Evolutionary conservation across 2,329 filamentous ascomycete species (phyloP), one percentile per base, ranked within the genome.

Genomic region (Colletotrichum shisoi): DNA sequence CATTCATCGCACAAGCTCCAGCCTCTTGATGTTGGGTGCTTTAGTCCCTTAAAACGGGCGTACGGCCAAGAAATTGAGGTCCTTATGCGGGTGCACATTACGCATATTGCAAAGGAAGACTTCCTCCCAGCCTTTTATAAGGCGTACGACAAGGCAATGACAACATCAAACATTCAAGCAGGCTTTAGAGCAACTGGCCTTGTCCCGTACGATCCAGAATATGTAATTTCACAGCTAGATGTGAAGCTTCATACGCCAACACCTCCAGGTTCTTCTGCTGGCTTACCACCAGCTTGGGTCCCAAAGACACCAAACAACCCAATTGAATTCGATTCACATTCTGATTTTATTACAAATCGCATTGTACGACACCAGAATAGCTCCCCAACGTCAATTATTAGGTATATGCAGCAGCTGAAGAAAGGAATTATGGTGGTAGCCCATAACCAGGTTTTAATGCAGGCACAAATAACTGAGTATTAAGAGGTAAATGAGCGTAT

Each of bases 61-160:
- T 27, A 6, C 24, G 24, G 24, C 24, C 3, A 27, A 27, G 24
- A 27, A 27, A 27, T 6, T 3, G 3, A 27, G 24, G 24, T 1
- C 4, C 24, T 27, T 27, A 27, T 27, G 24, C 24, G 24, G 24
- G 24, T 3, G 24, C 24, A 27, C 4, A 27, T 3, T 3, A 27
- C 3, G 4, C 5, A 27, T 3, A 27, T 27, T 27, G 24, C 24
- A 27, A 27, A 27, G 24, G 71, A 71, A 4, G 44, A 46, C 44
- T 46, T 46, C 17, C 44, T 46, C 17, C 17, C 8, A 46, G 44
- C 8, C 19, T 46, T 46, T 4, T 46, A 5, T 19, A 46, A 46
- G 44, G 17, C 7, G 7, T 46, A 46, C 7, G 17, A 46, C 17
- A 4, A 2, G 2, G 44, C 3, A 46, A 46, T 19, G 3, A 19